Evolutionary conservation across 2,329 filamentous ascomycete species (phyloP).

Genomic region (Elsinoe ampelina): DNA sequence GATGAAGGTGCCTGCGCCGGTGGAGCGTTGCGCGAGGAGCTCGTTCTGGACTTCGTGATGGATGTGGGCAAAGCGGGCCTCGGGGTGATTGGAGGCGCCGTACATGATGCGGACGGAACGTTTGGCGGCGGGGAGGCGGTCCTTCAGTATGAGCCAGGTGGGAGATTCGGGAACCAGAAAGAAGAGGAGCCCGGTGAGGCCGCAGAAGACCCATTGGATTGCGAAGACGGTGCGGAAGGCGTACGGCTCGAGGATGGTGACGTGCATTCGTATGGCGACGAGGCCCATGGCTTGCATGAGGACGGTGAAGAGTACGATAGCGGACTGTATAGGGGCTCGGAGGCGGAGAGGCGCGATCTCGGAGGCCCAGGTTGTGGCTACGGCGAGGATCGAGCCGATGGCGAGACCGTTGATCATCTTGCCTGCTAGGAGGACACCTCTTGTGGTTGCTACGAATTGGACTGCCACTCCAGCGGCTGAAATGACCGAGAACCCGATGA

Average conservation of each 20-base stretch:
- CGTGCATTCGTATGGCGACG: conserved; percentile 31
- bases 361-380: conserved; percentile 35
- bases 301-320: conserved; percentile 42
- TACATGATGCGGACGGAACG: conserved; percentile 19
- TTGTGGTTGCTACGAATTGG: conserved; percentile 1
- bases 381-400: conserved; percentile 37
- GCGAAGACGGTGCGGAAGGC: conserved; percentile 36
- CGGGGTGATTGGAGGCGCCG: neutral
- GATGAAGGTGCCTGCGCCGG: conserved; percentile 18
- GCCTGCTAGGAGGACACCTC: conserved; percentile 27
- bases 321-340: conserved; percentile 37
- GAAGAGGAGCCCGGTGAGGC: neutral
- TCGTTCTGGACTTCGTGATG: neutral
- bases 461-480: neutral
- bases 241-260: conserved; percentile 20
- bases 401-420: conserved; percentile 40
- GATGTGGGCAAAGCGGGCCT: conserved; percentile 1
- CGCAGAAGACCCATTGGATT: conserved; percentile 38
- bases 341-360: conserved; percentile 40
- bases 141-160: conserved; percentile 30
- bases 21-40: neutral
- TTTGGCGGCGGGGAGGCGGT: conserved; percentile 35
- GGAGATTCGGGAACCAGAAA: neutral
- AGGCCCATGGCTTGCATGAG: conserved; percentile 42
- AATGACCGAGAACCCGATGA: conserved; percentile 38